Base-by-base conservation (phyloP, 192 early-diverging fungal genomes). In the Podila minutissima region DNA sequence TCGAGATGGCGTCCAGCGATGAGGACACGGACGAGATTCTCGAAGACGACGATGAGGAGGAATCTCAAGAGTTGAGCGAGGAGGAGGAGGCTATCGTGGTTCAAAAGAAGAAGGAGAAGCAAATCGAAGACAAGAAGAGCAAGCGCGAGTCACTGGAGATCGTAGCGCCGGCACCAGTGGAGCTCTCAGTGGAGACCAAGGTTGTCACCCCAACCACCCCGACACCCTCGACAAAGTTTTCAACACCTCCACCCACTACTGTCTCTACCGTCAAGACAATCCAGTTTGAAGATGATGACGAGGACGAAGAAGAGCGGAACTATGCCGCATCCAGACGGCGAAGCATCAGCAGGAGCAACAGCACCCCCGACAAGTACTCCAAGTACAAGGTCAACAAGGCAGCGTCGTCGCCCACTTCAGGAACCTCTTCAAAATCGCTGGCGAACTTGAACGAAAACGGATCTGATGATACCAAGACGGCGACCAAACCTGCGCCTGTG, bases 351-450 rank as follows among this genome's bases (percentile, higher is more conserved):
- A 53, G 76, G 19, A 79, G 76, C 55, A 79, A 49, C 61, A 72
- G 35, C 31, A 72, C 70, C 3, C 70, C 66, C 6, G 76, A 79
- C 66, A 79, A 79, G 57, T 79, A 72, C 46, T 79, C 76, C 0
- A 79, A 79, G 55, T 79, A 79, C 57, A 79, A 79, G 53, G 60
- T 50, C 24, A 64, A 33, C 38, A 79, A 79, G 15, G 17, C 26
- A 3, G 20, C 53, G 1, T 2, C 33, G 9, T 4, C 63, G 2
- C 10, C 31, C 58, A 62, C 8, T 8, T 28, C 38, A 3, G 8
- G 26, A 32, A 5, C n/a, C 28, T 26, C 33, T 15, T 37, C 64
- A 41, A 38, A 46, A 31, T 67, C 74, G 57, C 68, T 62, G 65
- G 64, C 75, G 48, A 78, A 46, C 8, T 38, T 62, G n/a, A 41